Evolutionary conservation across 495 filamentous ascomycete genomes (phyloP).

Genomic region (Baudoinia panamericana): DNA sequence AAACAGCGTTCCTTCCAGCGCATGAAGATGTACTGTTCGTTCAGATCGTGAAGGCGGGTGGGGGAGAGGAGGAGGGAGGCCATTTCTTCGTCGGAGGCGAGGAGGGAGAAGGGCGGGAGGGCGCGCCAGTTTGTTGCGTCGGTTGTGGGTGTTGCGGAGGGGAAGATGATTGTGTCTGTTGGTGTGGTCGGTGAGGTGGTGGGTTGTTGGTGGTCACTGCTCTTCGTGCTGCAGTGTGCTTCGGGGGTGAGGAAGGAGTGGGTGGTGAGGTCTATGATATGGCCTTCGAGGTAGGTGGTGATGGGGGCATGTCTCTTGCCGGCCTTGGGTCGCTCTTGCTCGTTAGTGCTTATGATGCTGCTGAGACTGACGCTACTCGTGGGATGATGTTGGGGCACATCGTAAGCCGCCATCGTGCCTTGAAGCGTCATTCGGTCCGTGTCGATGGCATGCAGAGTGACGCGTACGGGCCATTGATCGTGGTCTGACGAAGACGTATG

Average conservation of each 20-base stretch:
- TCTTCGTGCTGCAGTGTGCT: background rate
- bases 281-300: conserved; percentile 61
- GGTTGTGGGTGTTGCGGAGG: conserved; percentile 39
- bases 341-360: conserved; percentile 12
- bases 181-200: background rate
- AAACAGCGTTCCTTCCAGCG: conserved; percentile 73
- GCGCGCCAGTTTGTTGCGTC: conserved; percentile 63
- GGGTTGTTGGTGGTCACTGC: background rate
- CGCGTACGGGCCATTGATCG: conserved; percentile 60
- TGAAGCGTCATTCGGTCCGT: conserved; percentile 49
- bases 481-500: conserved; percentile 26
- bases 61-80: conserved; percentile 45
- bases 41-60: conserved; percentile 41
- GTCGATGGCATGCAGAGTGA: conserved; percentile 57
- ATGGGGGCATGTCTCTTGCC: conserved; percentile 39
- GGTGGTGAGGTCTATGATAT: conserved; percentile 61
- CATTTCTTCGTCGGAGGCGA: conserved; percentile 43
- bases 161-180: conserved; percentile 36
- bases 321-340: conserved; percentile 6
- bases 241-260: conserved; percentile 53
- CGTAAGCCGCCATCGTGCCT: conserved; percentile 68
- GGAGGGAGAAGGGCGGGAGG: conserved; percentile 49
- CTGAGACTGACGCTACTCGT: too few relatives aligned
- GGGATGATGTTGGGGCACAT: conserved; percentile 40
- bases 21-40: conserved; percentile 57